A percentile compares a stretch with the other conserved stretches of the same genome.
Conservation (phyloP, 352 stramenopile genomes). For the Phytopythium helicoides region DNA sequence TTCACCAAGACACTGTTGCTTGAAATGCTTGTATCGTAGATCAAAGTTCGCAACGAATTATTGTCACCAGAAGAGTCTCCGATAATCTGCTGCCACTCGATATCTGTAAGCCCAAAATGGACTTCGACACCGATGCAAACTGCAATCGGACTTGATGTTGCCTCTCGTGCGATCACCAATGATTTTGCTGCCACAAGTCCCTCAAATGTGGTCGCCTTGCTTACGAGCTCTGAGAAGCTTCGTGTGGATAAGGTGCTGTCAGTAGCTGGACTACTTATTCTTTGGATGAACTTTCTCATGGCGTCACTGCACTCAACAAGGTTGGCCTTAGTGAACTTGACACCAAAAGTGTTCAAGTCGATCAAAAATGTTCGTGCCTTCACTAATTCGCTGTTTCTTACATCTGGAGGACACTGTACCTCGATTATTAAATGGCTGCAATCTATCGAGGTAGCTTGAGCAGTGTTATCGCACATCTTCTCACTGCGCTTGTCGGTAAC, state of each 20-base stretch:
- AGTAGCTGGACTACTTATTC: constrained; percentile 3
- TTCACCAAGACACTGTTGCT: constrained; percentile 13
- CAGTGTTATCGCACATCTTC: background rate
- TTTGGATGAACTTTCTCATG: constrained; percentile 29
- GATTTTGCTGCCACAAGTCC: constrained; percentile 20
- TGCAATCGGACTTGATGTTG: constrained; percentile 9
- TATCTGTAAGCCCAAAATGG: constrained; percentile 47
- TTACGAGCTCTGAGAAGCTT: constrained; percentile 17
- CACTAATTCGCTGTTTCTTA: background rate
- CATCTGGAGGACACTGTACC: background rate
- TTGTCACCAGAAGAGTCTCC: too few relatives aligned
- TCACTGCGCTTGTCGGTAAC: too few relatives aligned
- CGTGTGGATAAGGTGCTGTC: constrained; percentile 6
- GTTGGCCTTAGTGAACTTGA: constrained; percentile 45
- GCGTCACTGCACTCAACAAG: constrained; percentile 35
- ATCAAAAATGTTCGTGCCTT: background rate
- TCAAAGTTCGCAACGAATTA: constrained; percentile 4
- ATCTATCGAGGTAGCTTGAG: constrained; percentile 1
- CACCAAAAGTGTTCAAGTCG: constrained; percentile 21
- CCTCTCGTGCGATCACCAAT: constrained; percentile 7
- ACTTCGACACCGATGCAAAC: constrained; percentile 20
- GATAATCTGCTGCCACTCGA: constrained; percentile 21
- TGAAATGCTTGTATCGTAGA: constrained; percentile 37
- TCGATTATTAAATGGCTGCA: background rate
- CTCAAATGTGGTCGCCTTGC: constrained; percentile 33